Conservation (phyloP, 225 moss, liverwort and hornwort species). For the Sphagnum tenellum region DNA sequence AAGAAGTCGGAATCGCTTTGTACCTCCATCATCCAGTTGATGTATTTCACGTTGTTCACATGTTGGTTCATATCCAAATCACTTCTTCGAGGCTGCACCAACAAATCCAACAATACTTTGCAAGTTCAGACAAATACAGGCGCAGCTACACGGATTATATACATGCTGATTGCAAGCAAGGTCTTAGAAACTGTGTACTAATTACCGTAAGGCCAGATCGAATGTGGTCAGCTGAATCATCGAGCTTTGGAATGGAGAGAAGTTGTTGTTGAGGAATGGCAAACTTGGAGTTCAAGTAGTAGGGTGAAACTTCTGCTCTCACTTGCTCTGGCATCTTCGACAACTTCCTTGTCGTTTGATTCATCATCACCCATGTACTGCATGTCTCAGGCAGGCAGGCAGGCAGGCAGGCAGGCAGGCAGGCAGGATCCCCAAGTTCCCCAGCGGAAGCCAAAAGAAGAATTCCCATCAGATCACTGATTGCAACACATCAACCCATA, state of each 20-base stretch:
- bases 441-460: no score
- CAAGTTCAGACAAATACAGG: no score
- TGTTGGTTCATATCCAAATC: conserved; percentile 42
- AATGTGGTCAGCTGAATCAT: conserved; percentile 16
- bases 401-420: no score
- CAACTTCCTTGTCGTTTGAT: conserved; percentile 17
- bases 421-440: no score
- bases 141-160: no score
- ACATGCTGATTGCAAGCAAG: no score
- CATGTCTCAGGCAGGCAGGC: background rate
- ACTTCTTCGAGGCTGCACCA: conserved; percentile 17
- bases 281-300: conserved; percentile 9
- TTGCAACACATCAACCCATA: no score
- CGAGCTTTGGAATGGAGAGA: conserved; percentile 15
- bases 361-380: conserved; percentile 49
- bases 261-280: conserved; percentile 11
- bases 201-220: conserved; percentile 6
- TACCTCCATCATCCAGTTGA: conserved; percentile 41
- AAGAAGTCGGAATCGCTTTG: no score
- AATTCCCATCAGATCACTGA: no score
- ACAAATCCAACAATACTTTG: no score
- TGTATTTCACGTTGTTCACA: conserved; percentile 40
- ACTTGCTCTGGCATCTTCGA: conserved; percentile 32
- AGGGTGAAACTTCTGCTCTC: conserved; percentile 22
- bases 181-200: no score